phyloP scores from a whole-genome alignment of 192 early-diverging fungal species.

The Coemansia sp. region DNA sequence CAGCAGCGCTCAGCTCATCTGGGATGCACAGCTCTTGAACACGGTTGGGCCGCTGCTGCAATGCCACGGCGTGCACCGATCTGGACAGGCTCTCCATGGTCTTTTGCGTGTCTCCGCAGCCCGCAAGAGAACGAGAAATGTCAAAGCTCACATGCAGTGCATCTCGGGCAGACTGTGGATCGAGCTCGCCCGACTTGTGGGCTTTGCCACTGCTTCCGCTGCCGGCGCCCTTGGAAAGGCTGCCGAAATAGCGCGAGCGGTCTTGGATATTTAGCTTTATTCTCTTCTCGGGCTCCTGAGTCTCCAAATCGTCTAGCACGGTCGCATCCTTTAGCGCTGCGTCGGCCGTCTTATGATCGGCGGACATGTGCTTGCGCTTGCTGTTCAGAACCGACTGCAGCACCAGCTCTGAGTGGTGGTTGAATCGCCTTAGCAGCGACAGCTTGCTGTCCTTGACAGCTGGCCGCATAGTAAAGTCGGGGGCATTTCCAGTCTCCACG shows the following conservation, averaged over 20 bases:
- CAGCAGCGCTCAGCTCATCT: conserved; percentile 20
- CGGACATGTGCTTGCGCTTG: conserved; percentile 17
- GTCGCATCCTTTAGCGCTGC: conserved; percentile 58
- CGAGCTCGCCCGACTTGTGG: not conserved
- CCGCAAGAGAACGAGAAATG: conserved; percentile 18
- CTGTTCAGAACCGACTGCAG: conserved; percentile 51
- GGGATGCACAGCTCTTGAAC: conserved; percentile 42
- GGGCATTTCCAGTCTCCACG: conserved; percentile 68
- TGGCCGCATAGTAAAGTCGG: conserved; percentile 80
- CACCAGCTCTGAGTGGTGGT: conserved; percentile 82
- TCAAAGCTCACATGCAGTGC: conserved; percentile 27
- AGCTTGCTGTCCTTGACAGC: conserved; percentile 59
- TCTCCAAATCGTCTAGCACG: conserved; percentile 65
- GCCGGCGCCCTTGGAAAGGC: conserved; percentile 41
- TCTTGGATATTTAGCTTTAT: conserved; percentile 72
- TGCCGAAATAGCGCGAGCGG: conserved; percentile 71
- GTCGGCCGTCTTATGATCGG: conserved; percentile 12
- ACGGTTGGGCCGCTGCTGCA: conserved; percentile 29
- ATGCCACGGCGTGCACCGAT: conserved; percentile 15
- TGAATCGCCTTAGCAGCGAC: conserved; percentile 81
- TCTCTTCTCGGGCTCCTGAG: conserved; percentile 43
- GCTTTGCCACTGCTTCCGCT: not conserved
- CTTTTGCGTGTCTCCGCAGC: conserved; percentile 27
- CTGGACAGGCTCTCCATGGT: conserved; percentile 24
- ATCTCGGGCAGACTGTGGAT: conserved; percentile 2